These are phyloP conservation scores for Cyphellophora attinorum DNA, from an alignment of 2,329 filamentous ascomycete species.

Conservation along the genomic window DNA sequence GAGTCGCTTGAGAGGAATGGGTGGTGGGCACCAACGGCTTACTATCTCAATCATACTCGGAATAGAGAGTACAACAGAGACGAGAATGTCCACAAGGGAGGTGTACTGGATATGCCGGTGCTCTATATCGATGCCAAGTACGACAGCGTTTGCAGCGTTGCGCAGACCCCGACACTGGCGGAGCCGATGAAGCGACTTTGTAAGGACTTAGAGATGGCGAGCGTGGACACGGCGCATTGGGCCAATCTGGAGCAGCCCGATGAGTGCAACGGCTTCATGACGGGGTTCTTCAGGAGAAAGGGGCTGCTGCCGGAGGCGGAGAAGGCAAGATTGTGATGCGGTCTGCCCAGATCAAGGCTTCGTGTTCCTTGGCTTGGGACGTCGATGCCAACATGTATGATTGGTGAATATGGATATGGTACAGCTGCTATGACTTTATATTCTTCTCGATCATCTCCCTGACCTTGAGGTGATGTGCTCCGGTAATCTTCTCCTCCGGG, in stretches of 20 bases:
- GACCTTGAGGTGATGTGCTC: not conserved
- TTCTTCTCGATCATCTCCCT: conserved; percentile 3
- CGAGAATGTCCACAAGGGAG: conserved; percentile 26
- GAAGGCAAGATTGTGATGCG: conserved; percentile 25
- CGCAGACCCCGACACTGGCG: conserved; percentile 3
- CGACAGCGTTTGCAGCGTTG: conserved; percentile 6
- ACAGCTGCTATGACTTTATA: not conserved
- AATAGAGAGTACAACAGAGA: conserved; percentile 33
- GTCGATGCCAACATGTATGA: too few species aligned
- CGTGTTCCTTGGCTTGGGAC: too few species aligned
- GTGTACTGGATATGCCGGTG: conserved; percentile 9
- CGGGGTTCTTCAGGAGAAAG: conserved; percentile 55
- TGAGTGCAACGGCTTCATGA: conserved; percentile 60
- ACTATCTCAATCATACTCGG: conserved; percentile 34
- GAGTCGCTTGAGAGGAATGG: conserved; percentile 28
- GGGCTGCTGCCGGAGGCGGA: conserved; percentile 27
- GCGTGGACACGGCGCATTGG: conserved; percentile 57
- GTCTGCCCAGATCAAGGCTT: too few species aligned
- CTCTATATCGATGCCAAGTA: conserved; percentile 10
- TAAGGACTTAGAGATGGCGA: conserved; percentile 6
- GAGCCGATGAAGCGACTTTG: conserved; percentile 11
- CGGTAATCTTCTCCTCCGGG: conserved; percentile 1
- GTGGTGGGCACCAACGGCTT: conserved; percentile 28
- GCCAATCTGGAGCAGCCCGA: conserved; percentile 63
- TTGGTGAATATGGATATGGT: too few species aligned